Percentiles rank a stretch among this genome's conserved stretches.
phyloP scores from a whole-genome alignment of 2,329 filamentous ascomycete genomes.

The Diaporthe australafricana region DNA sequence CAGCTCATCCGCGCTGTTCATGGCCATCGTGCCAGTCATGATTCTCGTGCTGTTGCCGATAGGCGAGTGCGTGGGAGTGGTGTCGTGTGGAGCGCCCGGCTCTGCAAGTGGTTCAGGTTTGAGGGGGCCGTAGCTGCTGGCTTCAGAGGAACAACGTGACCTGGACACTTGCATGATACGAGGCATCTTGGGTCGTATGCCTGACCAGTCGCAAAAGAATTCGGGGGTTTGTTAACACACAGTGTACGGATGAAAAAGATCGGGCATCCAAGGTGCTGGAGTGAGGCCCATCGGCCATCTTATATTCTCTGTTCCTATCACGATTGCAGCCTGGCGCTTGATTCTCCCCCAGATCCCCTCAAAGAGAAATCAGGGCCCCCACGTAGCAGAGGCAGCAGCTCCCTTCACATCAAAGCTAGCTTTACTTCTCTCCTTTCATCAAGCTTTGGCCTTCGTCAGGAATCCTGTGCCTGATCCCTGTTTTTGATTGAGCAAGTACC shows the following conservation, averaged over 20 bases:
- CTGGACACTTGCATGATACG: background rate
- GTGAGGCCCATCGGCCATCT: background rate
- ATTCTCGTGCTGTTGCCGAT: background rate
- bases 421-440: too few species aligned
- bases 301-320: background rate
- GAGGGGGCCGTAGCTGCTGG: too few species aligned
- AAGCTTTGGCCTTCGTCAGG: background rate
- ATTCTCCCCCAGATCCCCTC: too few species aligned
- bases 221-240: too few species aligned
- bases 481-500: background rate
- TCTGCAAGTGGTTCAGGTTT: too few species aligned
- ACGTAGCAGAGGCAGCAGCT: background rate
- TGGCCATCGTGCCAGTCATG: background rate
- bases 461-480: background rate
- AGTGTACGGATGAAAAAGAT: background rate
- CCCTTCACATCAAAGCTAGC: background rate
- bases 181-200: background rate
- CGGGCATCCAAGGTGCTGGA: background rate
- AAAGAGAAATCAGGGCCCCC: background rate
- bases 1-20: background rate
- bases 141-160: too few species aligned
- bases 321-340: background rate
- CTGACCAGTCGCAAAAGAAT: background rate
- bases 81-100: too few species aligned
- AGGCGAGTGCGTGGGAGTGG: too few species aligned